Evolutionary conservation across 139 green algal genomes (phyloP).

Genomic region (Closterium sp.): DNA sequence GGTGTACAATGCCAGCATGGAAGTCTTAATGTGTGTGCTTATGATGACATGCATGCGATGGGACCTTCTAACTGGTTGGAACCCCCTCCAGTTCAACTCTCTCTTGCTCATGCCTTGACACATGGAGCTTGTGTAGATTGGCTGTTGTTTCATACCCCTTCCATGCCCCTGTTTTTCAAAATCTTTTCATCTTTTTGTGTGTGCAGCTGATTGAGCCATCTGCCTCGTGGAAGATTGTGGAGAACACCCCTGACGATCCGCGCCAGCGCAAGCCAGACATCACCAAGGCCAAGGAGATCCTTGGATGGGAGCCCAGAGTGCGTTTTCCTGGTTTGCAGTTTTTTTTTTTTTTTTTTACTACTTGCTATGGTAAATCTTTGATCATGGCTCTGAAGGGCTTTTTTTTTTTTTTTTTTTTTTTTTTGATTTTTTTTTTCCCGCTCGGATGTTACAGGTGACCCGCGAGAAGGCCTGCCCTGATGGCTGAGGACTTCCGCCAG

Average conservation of each 20-base stretch:
- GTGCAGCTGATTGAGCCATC: neutral
- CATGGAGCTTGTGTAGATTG: no score
- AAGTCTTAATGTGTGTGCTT: no score
- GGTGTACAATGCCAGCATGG: no score
- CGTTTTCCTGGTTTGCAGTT: neutral
- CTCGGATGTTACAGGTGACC: neutral
- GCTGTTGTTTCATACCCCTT: no score
- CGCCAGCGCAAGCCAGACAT: constrained; percentile 67
- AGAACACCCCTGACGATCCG: constrained; percentile 97
- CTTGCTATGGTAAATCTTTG: no score
- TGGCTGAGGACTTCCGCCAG: neutral
- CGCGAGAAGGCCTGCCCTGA: neutral
- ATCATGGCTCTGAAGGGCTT: neutral
- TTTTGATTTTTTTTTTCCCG: neutral
- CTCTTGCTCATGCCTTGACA: no score
- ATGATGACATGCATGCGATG: no score
- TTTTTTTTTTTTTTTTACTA: neutral
- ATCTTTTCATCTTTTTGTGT: no score
- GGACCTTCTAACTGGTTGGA: no score
- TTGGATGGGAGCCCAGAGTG: constrained; percentile 94
- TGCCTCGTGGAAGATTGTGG: constrained; percentile 25
- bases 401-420: neutral
- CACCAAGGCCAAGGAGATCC: constrained; percentile 64
- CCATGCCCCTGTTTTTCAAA: no score
- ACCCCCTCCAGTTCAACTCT: no score